Conservation (phyloP, 1,284 basidiomycete species). For the Tilletia caries region DNA sequence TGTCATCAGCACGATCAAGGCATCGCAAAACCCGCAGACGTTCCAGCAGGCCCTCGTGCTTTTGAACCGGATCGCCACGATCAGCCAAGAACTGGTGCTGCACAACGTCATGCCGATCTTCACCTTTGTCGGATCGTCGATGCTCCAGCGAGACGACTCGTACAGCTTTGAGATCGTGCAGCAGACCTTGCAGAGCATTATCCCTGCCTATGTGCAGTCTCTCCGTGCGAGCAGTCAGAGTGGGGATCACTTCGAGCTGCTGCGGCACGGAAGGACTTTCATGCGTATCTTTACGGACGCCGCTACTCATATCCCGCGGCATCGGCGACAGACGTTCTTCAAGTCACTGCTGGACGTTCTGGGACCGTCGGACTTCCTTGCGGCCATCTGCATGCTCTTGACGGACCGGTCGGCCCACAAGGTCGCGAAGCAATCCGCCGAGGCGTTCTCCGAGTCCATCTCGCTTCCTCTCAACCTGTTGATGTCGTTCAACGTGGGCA, state of each 20-base stretch:
- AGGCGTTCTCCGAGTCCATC: constrained; percentile 57
- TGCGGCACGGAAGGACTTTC: constrained; percentile 60
- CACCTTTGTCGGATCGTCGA: constrained; percentile 96
- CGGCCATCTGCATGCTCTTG: constrained; percentile 79
- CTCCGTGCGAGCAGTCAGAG: constrained; percentile 58
- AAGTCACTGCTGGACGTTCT: constrained; percentile 82
- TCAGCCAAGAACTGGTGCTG: constrained; percentile 84
- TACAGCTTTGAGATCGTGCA: constrained; percentile 94
- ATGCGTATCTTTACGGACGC: constrained; percentile 85
- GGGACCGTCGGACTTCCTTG: constrained; percentile 75
- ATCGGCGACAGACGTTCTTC: constrained; percentile 86
- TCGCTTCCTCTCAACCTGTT: constrained; percentile 66
- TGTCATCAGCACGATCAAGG: constrained; percentile 48
- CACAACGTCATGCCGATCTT: constrained; percentile 98
- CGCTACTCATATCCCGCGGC: constrained; percentile 77
- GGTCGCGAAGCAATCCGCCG: constrained; percentile 65
- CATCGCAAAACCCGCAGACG: constrained; percentile 82
- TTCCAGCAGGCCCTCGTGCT: constrained; percentile 90
- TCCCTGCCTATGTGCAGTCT: constrained; percentile 83
- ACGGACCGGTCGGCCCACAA: constrained; percentile 75
- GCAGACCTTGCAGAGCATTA: constrained; percentile 87
- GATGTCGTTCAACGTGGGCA: constrained; percentile 62
- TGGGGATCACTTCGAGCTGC: constrained; percentile 25
- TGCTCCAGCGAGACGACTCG: constrained; percentile 91
- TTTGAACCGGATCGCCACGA: constrained; percentile 75